Evolutionary conservation across 495 filamentous ascomycete genomes (phyloP), one percentile per base, ranked within the genome.

Genomic region (Entonaema liquescens): DNA sequence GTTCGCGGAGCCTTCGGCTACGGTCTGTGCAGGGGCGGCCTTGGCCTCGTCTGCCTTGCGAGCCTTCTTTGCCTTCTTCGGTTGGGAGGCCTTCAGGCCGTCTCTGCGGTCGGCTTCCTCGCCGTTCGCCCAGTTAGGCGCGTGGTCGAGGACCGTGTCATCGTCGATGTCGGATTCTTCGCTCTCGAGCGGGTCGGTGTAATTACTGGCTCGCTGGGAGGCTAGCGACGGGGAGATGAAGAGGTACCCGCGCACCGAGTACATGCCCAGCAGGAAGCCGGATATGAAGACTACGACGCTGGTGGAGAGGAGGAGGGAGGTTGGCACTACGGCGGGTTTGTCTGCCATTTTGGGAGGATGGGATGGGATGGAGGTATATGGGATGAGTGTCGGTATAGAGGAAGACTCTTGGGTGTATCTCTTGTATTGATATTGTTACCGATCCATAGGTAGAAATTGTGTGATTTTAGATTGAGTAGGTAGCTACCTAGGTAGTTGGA

Each of bases 241-340:
- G 17, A 87, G 67, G 73, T 85, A 85, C 29, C 86, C 86, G 17
- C 81, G 76, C 44, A 84, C 80, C 8, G 85, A 79, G 69, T 80
- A 84, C 67, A 87, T 71, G 60, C 84, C 86, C 7, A 88, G 75
- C 40, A 88, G 74, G 65, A 91, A 93, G 62, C 91, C 89, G 0
- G 87, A 76, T 54, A 91, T 55, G 26, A 92, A 86, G 28, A 88
- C 85, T 8, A 90, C 76, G 49, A 93, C 81, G 59, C 85, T 85
- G 68, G 91, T 91, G 58, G 88, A 82, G 28, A 91, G 77, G 60
- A 93, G 81, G 54, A 82, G 65, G 13, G 77, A 70, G 31, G 71
- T 66, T 33, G 62, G 57, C 2, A 58, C 26, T 0, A 44, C 9
- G 52, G 15, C 25, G 64, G 13, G 19, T 23, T 44, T 71, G 54